phyloP scores from a whole-genome alignment of 768 basidiomycete species.

The Tephrocybe rancida region DNA sequence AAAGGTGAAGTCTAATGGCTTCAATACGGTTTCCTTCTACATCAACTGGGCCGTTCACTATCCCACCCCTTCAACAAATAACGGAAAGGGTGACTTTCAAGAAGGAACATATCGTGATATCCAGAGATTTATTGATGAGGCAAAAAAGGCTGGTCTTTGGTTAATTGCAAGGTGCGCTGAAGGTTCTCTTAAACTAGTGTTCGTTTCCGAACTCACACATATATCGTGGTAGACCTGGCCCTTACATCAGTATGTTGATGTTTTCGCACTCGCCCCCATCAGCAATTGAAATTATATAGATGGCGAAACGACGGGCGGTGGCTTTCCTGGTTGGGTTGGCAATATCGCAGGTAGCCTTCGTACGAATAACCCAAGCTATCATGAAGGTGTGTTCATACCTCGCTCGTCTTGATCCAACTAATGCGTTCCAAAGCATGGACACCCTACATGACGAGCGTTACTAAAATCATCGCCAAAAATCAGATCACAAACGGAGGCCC shows the following conservation, averaged over 20 bases:
- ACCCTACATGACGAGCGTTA: constrained; percentile 53
- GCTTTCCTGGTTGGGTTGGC: constrained; percentile 63
- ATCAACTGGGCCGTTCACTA: constrained; percentile 61
- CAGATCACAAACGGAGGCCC: constrained; percentile 65
- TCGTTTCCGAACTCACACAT: not conserved
- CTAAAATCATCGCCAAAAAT: constrained; percentile 51
- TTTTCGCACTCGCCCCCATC: not conserved
- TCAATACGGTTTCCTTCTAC: constrained; percentile 64
- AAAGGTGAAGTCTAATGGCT: constrained; percentile 63
- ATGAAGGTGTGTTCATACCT: constrained; percentile 30
- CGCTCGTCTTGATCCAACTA: constrained; percentile 1
- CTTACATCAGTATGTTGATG: constrained; percentile 47
- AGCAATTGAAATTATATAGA: constrained; percentile 24
- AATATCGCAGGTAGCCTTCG: constrained; percentile 52
- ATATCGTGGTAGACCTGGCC: constrained; percentile 40
- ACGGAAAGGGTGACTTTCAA: constrained; percentile 50
- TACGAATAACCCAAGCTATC: constrained; percentile 51
- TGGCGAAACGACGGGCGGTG: constrained; percentile 55
- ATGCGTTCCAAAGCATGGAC: constrained; percentile 45
- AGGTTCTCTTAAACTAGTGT: not conserved
- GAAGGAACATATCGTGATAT: constrained; percentile 51
- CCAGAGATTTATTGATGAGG: constrained; percentile 54
- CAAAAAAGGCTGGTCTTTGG: constrained; percentile 54
- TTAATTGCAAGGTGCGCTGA: constrained; percentile 48
- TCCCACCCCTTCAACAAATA: constrained; percentile 47